phyloP scores from a whole-genome alignment of 2,329 filamentous ascomycete genomes.

The Diaporthe eres region DNA sequence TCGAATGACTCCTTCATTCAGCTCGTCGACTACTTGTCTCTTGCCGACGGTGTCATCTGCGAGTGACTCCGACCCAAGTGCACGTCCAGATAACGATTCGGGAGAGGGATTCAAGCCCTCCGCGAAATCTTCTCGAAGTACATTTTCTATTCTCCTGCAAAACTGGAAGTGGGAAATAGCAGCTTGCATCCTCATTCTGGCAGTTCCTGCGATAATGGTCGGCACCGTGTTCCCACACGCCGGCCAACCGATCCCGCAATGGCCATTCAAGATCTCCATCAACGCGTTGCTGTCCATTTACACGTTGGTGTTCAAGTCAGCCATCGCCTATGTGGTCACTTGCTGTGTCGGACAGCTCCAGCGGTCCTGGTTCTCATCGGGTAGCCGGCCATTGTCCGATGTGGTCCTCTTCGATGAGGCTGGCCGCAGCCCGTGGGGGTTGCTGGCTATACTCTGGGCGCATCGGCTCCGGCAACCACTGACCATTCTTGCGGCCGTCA shows the following conservation, averaged over 20 bases:
- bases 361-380: neutral
- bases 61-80: too few relatives aligned
- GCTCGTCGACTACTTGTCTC: neutral
- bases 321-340: neutral
- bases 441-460: neutral
- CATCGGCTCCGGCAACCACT: neutral
- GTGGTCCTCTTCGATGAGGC: neutral
- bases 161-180: neutral
- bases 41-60: neutral
- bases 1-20: too few relatives aligned
- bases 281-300: slow-evolving; percentile 2
- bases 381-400: neutral
- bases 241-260: neutral
- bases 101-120: neutral
- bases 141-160: neutral
- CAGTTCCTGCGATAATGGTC: neutral
- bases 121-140: too few relatives aligned
- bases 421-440: neutral
- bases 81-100: neutral
- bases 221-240: neutral
- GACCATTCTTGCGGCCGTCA: neutral
- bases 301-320: neutral
- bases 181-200: neutral
- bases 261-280: neutral
- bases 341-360: neutral